Evolutionary conservation across 2,329 filamentous ascomycete species (phyloP).

Genomic region (Sphaerostilbella broomeana): DNA sequence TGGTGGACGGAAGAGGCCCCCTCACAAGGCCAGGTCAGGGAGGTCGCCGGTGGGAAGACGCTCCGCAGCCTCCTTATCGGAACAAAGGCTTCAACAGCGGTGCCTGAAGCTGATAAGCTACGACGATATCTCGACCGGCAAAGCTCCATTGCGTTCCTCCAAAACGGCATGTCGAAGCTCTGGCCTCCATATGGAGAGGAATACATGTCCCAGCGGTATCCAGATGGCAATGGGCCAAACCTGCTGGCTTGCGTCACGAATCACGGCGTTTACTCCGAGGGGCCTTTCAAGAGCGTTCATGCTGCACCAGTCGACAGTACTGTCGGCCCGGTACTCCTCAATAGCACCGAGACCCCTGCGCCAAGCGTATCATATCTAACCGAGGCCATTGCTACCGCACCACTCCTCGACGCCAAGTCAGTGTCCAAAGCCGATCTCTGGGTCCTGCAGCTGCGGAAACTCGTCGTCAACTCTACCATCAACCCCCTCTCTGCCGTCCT

Average conservation of each 20-base stretch:
- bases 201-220: constrained; percentile 38
- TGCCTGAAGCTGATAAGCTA: constrained; percentile 54
- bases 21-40: constrained; percentile 28
- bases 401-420: constrained; percentile 35
- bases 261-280: constrained; percentile 48
- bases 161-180: constrained; percentile 76
- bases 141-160: constrained; percentile 75
- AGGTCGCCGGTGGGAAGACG: constrained; percentile 32
- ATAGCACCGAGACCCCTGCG: constrained; percentile 8
- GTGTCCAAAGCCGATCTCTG: constrained; percentile 41
- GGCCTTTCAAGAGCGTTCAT: constrained; percentile 46
- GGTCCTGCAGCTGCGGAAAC: constrained; percentile 73
- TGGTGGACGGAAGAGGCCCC: constrained; percentile 46
- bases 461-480: constrained; percentile 72
- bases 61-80: constrained; percentile 73
- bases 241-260: constrained; percentile 64
- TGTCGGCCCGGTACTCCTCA: constrained; percentile 40
- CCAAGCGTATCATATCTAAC: constrained; percentile 32
- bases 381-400: constrained; percentile 35
- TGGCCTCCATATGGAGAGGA: constrained; percentile 46
- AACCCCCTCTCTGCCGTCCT: constrained; percentile 81
- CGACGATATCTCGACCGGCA: constrained; percentile 52
- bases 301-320: constrained; percentile 43
- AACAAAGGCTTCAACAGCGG: constrained; percentile 64
- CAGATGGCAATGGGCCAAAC: constrained; percentile 43